These are phyloP conservation scores for Phytophthora vignae DNA, from an alignment of 352 stramenopile genomes.

Conservation along the genomic window DNA sequence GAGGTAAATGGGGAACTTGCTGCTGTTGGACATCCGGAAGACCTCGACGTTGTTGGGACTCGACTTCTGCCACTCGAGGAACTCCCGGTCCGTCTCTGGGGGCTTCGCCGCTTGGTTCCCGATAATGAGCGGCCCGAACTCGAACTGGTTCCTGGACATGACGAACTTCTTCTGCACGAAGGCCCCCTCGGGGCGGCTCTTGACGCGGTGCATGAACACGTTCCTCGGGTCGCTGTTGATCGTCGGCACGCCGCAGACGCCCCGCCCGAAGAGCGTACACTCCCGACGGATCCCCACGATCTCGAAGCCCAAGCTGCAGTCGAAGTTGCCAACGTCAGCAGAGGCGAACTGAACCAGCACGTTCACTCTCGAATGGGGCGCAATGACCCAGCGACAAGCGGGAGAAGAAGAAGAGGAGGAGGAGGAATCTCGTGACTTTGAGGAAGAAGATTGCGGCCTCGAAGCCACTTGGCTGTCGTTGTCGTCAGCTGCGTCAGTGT, in stretches of 20 bases:
- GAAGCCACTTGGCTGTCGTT: slow-evolving; percentile 9
- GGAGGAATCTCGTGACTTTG: not conserved
- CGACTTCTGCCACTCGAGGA: slow-evolving; percentile 54
- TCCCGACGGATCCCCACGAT: slow-evolving; percentile 88
- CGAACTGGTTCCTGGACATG: slow-evolving; percentile 87
- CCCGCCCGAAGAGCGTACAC: slow-evolving; percentile 86
- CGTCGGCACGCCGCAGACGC: slow-evolving; percentile 85
- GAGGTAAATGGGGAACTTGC: slow-evolving; percentile 76
- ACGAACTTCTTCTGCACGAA: slow-evolving; percentile 94
- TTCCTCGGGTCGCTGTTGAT: slow-evolving; percentile 95
- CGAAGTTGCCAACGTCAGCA: slow-evolving; percentile 76
- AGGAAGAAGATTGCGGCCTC: not conserved
- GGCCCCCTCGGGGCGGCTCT: slow-evolving; percentile 66
- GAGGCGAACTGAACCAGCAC: slow-evolving; percentile 89
- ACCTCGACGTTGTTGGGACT: slow-evolving; percentile 86
- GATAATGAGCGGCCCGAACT: slow-evolving; percentile 94
- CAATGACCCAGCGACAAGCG: slow-evolving; percentile 81
- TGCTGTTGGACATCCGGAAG: slow-evolving; percentile 93
- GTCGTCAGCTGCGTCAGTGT: slow-evolving; percentile 3
- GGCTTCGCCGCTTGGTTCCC: slow-evolving; percentile 21
- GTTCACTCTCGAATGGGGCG: slow-evolving; percentile 55
- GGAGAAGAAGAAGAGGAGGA: slow-evolving; percentile 2
- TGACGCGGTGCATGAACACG: slow-evolving; percentile 95
- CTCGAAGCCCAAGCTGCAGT: slow-evolving; percentile 91
- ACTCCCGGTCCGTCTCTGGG: slow-evolving; percentile 57